Conservation (phyloP, 2,329 filamentous ascomycete species). For the Cladorrhinum sp. region DNA sequence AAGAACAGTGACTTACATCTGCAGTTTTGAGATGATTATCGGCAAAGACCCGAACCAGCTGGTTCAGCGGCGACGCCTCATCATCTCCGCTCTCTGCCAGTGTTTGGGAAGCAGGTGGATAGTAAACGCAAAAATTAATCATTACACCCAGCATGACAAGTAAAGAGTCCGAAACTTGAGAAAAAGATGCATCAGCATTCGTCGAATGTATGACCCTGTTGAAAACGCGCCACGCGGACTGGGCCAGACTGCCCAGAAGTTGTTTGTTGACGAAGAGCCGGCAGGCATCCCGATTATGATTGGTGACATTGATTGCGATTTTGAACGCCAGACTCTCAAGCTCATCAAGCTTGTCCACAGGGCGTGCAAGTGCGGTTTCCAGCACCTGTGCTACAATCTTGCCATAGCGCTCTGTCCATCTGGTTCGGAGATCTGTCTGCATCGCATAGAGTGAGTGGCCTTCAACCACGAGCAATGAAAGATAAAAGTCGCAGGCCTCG, state of each 20-base stretch:
- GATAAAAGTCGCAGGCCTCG: slow-evolving; percentile 40
- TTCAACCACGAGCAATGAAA: slow-evolving; percentile 51
- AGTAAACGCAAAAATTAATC: slow-evolving; percentile 86
- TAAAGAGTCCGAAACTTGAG: slow-evolving; percentile 62
- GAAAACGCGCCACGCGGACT: slow-evolving; percentile 52
- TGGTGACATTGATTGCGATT: slow-evolving; percentile 80
- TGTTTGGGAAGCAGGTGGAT: slow-evolving; percentile 54
- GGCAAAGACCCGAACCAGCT: slow-evolving; percentile 64
- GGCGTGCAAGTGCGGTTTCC: slow-evolving; percentile 37
- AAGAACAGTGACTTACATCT: slow-evolving; percentile 54
- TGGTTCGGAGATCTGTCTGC: slow-evolving; percentile 40
- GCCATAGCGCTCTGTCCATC: slow-evolving; percentile 51
- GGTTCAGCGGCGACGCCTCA: slow-evolving; percentile 48
- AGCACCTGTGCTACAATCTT: slow-evolving; percentile 50
- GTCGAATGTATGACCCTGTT: slow-evolving; percentile 46
- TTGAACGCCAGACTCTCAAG: slow-evolving; percentile 56
- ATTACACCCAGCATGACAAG: slow-evolving; percentile 76
- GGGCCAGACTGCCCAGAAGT: slow-evolving; percentile 48
- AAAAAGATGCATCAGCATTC: slow-evolving; percentile 46
- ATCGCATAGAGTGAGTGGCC: slow-evolving; percentile 49
- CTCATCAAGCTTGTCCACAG: slow-evolving; percentile 37
- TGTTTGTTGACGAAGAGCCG: slow-evolving; percentile 63
- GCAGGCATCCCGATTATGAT: slow-evolving; percentile 70
- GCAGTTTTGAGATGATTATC: slow-evolving; percentile 62
- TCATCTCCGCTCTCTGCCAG: slow-evolving; percentile 42